These are phyloP conservation scores for Kentomonas sorsogonicus DNA, from an alignment of 208 protist species.

Conservation along the genomic window DNA sequence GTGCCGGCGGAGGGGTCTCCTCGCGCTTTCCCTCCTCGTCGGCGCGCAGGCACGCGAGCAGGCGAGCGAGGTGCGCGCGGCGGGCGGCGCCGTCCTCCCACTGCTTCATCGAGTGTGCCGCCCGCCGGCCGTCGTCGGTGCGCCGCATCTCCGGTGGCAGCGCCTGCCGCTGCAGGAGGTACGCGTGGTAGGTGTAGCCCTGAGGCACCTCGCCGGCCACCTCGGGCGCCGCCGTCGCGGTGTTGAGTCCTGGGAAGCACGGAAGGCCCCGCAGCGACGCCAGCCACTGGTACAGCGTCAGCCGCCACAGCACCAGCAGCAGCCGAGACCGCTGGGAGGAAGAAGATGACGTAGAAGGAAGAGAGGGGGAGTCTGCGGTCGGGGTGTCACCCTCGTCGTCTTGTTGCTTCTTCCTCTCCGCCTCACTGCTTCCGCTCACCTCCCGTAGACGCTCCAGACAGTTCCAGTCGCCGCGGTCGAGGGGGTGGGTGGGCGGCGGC, in stretches of 20 bases:
- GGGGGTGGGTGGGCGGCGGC: neutral
- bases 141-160: conserved; percentile 32
- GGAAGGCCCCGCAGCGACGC: neutral
- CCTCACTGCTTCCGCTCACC: too few species aligned
- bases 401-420: neutral
- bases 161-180: conserved; percentile 33
- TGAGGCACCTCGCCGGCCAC: neutral
- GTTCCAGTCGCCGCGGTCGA: neutral
- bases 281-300: conserved; percentile 32
- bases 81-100: too few species aligned
- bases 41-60: conserved; percentile 35
- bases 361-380: too few species aligned
- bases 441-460: too few species aligned
- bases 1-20: neutral
- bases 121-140: neutral
- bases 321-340: conserved; percentile 14
- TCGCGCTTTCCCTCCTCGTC: neutral
- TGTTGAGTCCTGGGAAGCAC: neutral
- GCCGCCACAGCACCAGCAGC: conserved; percentile 39
- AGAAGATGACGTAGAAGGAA: too few species aligned
- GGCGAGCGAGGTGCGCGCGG: conserved; percentile 49
- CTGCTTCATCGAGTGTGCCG: conserved; percentile 32
- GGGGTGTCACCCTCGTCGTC: neutral
- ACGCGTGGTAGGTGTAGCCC: conserved; percentile 47
- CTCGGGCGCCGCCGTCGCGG: neutral